These are phyloP conservation scores for Yamadazyma endophytica DNA, from an alignment of 805 yeast genomes.

Conservation along the genomic window DNA sequence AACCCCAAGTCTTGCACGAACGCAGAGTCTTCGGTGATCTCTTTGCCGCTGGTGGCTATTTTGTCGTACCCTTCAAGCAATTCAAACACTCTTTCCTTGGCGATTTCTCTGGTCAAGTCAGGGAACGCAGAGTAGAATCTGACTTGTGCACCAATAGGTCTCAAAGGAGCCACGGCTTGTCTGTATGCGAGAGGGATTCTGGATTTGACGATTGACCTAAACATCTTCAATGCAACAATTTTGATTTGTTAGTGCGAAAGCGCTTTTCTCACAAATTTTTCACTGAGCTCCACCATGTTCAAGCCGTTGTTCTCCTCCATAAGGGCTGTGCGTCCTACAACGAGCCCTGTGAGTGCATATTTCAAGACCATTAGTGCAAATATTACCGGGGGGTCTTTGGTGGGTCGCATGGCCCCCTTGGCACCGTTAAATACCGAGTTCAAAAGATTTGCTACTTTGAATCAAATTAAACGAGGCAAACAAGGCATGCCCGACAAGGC, in stretches of 20 bases:
- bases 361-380: conserved; percentile 3
- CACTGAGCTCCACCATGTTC: conserved; percentile 7
- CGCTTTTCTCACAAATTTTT: too few relatives aligned
- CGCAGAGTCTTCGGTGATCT: conserved; percentile 32
- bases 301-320: conserved; percentile 4
- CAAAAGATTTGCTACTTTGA: conserved; percentile 65
- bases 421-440: conserved; percentile 21
- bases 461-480: conserved; percentile 70
- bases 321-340: conserved; percentile 1
- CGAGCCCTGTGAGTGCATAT: conserved; percentile 1
- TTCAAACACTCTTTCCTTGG: conserved; percentile 59
- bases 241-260: not conserved
- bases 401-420: too few relatives aligned
- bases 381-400: too few relatives aligned
- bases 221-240: conserved; percentile 9
- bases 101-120: conserved; percentile 56
- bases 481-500: conserved; percentile 48
- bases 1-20: conserved; percentile 41
- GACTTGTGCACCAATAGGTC: too few relatives aligned
- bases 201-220: conserved; percentile 8
- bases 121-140: conserved; percentile 55
- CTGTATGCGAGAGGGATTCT: conserved; percentile 2
- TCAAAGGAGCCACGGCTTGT: conserved; percentile 2
- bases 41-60: conserved; percentile 32
- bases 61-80: conserved; percentile 63